Evolutionary conservation across 208 protist genomes (phyloP), one percentile per base, ranked within the genome.

Genomic region (Borovskyia barvae): DNA sequence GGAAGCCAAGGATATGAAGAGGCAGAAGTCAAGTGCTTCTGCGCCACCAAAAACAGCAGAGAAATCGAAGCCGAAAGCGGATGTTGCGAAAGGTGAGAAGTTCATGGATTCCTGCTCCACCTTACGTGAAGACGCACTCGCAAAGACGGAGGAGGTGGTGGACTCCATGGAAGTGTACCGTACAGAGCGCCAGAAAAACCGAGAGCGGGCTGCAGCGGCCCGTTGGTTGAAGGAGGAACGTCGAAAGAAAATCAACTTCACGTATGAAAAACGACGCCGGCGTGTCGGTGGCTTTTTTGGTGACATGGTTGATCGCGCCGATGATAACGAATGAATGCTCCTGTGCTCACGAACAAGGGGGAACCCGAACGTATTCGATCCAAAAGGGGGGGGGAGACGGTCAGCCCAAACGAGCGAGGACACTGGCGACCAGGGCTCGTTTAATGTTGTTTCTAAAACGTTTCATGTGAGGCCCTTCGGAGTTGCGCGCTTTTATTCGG

Each of bases 171-270:
- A 76, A 40, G 65, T 65, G 37, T 73, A 77, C 32, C 71, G 75
- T 2, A 73, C 76, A 3, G 71, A 81, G 14, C 68, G 89, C 4
- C 57, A 85, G 26, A 78, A 83, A 43, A 83, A 80, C 49, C 82
- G 85, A 2, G 85, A 92, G 53, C 82, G 85, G 4, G 83, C 80
- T 2, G 83, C 85, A 3, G 89, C 89, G 2, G 79, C 79, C 0
- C 76, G 80, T 46, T 95, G 89, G 86, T 66, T 95, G 9, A 95
- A 95, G 77, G 77, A 80, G 22, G 85, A 92, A 35, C 90, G 92
- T 52, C 57, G 66, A 37, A 91, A 93, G 60, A 95, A 92, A 57
- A 66, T 95, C 25, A 92, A 92, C 41, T 95, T 95, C 30, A 75
- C 71, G 5, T 95, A 75, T 61, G 89, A 95, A 46, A 92, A 93